phyloP scores from a whole-genome alignment of 2,329 filamentous ascomycete species.

The Fusarium abutilonis region DNA sequence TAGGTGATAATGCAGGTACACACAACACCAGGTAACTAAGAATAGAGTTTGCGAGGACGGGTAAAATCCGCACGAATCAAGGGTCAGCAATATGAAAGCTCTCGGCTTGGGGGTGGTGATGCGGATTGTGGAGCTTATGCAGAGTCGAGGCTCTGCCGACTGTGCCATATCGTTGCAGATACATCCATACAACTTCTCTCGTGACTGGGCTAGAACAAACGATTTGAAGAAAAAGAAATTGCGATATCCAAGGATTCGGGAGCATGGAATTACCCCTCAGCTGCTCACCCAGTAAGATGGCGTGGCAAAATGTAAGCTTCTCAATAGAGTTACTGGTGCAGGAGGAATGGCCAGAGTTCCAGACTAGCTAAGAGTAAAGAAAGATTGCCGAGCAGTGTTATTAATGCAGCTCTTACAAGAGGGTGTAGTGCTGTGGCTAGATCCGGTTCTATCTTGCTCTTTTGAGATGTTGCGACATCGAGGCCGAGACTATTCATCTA shows the following conservation, averaged over 20 bases:
- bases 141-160: slow-evolving; percentile 14
- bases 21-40: background rate
- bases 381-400: too few relatives aligned
- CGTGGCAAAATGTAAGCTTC: slow-evolving; percentile 18
- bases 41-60: slow-evolving; percentile 11
- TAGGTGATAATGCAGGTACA: background rate
- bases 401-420: too few relatives aligned
- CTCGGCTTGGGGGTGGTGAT: background rate
- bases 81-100: background rate
- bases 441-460: background rate
- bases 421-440: background rate
- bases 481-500: too few relatives aligned
- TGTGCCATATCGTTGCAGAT: slow-evolving; percentile 14
- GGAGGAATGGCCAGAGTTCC: slow-evolving; percentile 9
- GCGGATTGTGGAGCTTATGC: slow-evolving; percentile 9
- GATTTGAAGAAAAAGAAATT: slow-evolving; percentile 7
- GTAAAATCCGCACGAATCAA: slow-evolving; percentile 22
- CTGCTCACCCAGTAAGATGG: background rate
- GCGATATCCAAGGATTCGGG: background rate
- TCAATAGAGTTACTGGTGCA: slow-evolving; percentile 26
- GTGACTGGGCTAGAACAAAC: slow-evolving; percentile 1
- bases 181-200: slow-evolving; percentile 10
- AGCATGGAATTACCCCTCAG: background rate
- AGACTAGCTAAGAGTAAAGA: too few relatives aligned
- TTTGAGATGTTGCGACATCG: background rate